Percentiles rank a stretch among this genome's conserved stretches.
These are phyloP conservation scores for Ilex aquifolium DNA, from an alignment of 257 asterid genomes.

Conservation along the genomic window DNA sequence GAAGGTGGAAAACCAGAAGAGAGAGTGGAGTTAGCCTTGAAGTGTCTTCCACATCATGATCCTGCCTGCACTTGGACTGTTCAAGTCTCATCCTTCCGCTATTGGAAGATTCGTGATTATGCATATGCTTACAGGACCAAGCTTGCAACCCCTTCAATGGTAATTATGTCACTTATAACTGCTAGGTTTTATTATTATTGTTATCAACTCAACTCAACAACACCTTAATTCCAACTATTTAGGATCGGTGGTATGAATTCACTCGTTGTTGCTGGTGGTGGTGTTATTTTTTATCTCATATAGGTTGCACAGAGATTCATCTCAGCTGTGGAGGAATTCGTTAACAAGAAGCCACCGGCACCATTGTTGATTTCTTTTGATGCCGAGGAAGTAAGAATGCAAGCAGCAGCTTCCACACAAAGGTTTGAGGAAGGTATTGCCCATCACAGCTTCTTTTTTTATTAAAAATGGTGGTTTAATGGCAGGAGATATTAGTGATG, in stretches of 20 bases:
- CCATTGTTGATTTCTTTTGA: conserved; percentile 60
- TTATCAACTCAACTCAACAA: no score
- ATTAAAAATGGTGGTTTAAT: no score
- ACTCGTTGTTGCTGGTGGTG: no score
- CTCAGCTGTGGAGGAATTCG: conserved; percentile 68
- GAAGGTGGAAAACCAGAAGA: conserved; percentile 72
- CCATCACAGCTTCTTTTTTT: no score
- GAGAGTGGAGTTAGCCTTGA: conserved; percentile 73
- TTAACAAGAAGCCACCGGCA: not conserved
- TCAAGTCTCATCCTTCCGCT: conserved; percentile 59
- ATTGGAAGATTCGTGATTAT: conserved; percentile 98
- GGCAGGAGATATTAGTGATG: no score
- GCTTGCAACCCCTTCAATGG: conserved; percentile 81
- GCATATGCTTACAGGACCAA: conserved; percentile 91
- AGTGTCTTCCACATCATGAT: conserved; percentile 72
- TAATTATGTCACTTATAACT: conserved; percentile 25
- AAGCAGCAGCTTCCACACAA: conserved; percentile 86
- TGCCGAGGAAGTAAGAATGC: conserved; percentile 77
- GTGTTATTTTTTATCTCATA: no score
- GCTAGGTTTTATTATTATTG: no score
- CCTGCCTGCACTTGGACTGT: conserved; percentile 55
- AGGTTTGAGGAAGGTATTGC: conserved; percentile 99
- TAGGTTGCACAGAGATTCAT: conserved; percentile 96
- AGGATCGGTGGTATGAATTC: no score
- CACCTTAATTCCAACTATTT: no score